phyloP scores from a whole-genome alignment of 371 early-diverging fungal species.

The Smittium culicis region DNA sequence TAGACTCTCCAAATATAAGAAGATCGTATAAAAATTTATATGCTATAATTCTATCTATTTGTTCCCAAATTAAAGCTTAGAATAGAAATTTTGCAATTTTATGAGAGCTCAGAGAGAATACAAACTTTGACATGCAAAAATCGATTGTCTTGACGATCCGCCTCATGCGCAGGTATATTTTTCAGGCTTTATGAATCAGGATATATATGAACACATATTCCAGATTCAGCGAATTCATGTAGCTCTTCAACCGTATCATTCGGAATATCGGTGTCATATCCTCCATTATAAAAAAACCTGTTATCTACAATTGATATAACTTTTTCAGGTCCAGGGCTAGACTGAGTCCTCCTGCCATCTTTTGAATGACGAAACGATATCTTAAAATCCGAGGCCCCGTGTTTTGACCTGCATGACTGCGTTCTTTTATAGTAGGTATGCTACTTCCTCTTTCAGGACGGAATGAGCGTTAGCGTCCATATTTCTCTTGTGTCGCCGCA shows the following conservation, averaged over 20 bases:
- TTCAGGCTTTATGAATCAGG: constrained; percentile 19
- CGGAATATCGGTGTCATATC: constrained; percentile 22
- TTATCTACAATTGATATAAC: constrained; percentile 25
- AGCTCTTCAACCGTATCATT: constrained; percentile 19
- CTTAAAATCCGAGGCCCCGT: background rate
- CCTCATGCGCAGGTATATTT: constrained; percentile 29
- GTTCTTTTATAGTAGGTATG: no score
- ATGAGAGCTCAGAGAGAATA: constrained; percentile 30
- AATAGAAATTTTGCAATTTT: constrained; percentile 34
- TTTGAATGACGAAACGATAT: background rate
- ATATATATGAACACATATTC: constrained; percentile 29
- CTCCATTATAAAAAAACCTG: constrained; percentile 17
- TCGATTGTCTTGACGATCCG: constrained; percentile 33
- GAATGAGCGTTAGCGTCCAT: background rate
- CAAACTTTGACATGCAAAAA: constrained; percentile 33
- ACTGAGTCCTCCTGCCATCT: constrained; percentile 8
- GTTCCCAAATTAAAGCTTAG: constrained; percentile 23
- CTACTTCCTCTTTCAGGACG: background rate
- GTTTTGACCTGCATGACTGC: no score
- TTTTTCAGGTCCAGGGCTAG: constrained; percentile 25
- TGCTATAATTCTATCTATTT: constrained; percentile 22
- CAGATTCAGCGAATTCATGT: constrained; percentile 24
- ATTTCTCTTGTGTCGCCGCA: background rate
- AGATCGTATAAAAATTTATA: constrained; percentile 30
- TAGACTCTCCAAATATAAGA: constrained; percentile 15